phyloP scores from a whole-genome alignment of 2,329 filamentous ascomycete species.

The Colletotrichum higginsianum region DNA sequence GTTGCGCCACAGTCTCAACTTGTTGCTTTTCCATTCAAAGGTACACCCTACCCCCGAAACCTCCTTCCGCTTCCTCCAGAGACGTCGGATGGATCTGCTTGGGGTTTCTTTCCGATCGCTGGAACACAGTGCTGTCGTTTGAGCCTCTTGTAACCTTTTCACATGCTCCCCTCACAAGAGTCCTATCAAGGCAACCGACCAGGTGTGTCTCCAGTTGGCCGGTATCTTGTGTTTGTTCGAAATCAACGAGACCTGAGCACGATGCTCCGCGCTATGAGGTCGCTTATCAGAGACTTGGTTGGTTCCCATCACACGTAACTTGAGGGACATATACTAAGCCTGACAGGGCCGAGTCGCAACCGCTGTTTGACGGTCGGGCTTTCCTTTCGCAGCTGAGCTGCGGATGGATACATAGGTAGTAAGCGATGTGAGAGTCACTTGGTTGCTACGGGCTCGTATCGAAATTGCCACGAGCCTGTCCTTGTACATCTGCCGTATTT shows the following conservation, averaged over 20 bases:
- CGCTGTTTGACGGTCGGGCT: no score
- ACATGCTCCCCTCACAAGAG: neutral
- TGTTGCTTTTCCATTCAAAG: neutral
- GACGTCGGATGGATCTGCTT: neutral
- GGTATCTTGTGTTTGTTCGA: neutral
- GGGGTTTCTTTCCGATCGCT: no score
- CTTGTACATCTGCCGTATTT: neutral
- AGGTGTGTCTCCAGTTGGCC: neutral
- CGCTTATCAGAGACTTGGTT: neutral
- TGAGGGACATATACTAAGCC: neutral
- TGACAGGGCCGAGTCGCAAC: neutral
- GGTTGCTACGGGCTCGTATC: neutral
- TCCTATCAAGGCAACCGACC: neutral
- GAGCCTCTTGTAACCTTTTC: neutral
- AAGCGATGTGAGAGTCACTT: neutral
- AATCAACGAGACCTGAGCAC: neutral
- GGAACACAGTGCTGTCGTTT: neutral
- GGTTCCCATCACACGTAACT: neutral
- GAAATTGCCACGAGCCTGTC: neutral
- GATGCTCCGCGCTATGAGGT: neutral
- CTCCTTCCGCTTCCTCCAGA: neutral
- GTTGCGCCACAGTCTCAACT: slow-evolving; percentile 5
- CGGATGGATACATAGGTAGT: neutral
- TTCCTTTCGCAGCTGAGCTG: no score
- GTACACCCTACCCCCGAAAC: neutral